A percentile compares a stretch with the other conserved stretches of the same genome.
Evolutionary conservation across 1,139 yeast genomes (phyloP).

Genomic region (Pichia sp.): DNA sequence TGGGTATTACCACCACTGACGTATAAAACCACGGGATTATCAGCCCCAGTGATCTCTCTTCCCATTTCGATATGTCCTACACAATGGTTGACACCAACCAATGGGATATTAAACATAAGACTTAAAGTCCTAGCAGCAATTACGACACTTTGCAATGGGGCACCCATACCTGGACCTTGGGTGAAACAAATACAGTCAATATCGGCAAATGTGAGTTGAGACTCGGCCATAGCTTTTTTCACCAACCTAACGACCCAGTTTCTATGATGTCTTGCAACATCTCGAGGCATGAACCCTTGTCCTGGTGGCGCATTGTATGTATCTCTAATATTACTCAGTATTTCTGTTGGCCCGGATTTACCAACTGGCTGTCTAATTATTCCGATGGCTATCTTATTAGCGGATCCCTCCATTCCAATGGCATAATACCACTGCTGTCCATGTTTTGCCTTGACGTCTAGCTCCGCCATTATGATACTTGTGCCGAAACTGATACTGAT

Average conservation of each 20-base stretch:
- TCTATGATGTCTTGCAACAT: constrained; percentile 92
- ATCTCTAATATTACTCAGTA: constrained; percentile 82
- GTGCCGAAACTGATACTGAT: too few species aligned
- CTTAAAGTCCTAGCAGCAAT: constrained; percentile 85
- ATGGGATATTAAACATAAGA: constrained; percentile 72
- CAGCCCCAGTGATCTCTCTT: constrained; percentile 91
- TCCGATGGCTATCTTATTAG: constrained; percentile 93
- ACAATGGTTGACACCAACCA: constrained; percentile 95
- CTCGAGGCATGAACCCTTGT: constrained; percentile 93
- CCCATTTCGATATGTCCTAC: constrained; percentile 99
- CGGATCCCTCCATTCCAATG: constrained; percentile 92
- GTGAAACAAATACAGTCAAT: constrained; percentile 91
- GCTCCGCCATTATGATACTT: too few species aligned
- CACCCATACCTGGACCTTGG: constrained; percentile 99
- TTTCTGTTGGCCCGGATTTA: constrained; percentile 39
- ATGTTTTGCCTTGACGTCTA: constrained; percentile 8
- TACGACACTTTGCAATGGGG: constrained; percentile 90
- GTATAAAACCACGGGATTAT: constrained; percentile 88
- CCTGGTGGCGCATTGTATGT: constrained; percentile 97
- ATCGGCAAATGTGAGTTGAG: constrained; percentile 46
- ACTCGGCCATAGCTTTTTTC: constrained; percentile 56
- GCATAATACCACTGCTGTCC: constrained; percentile 56
- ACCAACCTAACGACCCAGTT: constrained; percentile 89
- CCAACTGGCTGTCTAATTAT: constrained; percentile 65
- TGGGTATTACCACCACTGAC: constrained; percentile 99